These are phyloP conservation scores for Cyberlindnera saturnus DNA, from an alignment of 805 yeast genomes.

Conservation along the genomic window DNA sequence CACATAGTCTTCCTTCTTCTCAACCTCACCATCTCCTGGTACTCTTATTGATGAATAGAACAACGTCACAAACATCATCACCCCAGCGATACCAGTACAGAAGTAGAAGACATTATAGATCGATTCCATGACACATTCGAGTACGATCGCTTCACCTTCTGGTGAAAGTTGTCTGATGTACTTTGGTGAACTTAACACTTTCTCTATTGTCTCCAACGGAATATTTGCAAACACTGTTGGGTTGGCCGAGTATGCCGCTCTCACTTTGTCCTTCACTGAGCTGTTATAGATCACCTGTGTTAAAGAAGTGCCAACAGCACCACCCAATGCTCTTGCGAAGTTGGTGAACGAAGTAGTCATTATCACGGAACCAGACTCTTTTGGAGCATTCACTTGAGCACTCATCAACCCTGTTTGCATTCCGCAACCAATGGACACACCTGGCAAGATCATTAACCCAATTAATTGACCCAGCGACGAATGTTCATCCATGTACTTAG, in stretches of 20 bases:
- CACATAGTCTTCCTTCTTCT: constrained; percentile 4
- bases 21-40: constrained; percentile 26
- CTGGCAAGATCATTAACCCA: constrained; percentile 34
- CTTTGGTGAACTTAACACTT: constrained; percentile 4
- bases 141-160: constrained; percentile 11
- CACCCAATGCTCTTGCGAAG: constrained; percentile 38
- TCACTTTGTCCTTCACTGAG: constrained; percentile 19
- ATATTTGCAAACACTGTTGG: constrained; percentile 3
- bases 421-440: constrained; percentile 30
- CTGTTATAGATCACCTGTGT: constrained; percentile 34
- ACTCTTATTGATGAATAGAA: constrained; percentile 37
- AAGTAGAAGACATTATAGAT: constrained; percentile 36
- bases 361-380: constrained; percentile 39
- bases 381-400: constrained; percentile 38
- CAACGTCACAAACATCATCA: constrained; percentile 27
- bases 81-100: constrained; percentile 31
- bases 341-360: constrained; percentile 37
- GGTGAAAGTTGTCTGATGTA: background rate
- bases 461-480: constrained; percentile 25
- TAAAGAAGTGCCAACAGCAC: constrained; percentile 33
- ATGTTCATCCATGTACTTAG: constrained; percentile 26
- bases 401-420: constrained; percentile 29
- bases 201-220: background rate
- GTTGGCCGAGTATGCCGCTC: background rate
- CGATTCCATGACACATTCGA: constrained; percentile 27